These are phyloP conservation scores for Brassica hybrid DNA, from an alignment of 441 rosid species.

Conservation along the genomic window DNA sequence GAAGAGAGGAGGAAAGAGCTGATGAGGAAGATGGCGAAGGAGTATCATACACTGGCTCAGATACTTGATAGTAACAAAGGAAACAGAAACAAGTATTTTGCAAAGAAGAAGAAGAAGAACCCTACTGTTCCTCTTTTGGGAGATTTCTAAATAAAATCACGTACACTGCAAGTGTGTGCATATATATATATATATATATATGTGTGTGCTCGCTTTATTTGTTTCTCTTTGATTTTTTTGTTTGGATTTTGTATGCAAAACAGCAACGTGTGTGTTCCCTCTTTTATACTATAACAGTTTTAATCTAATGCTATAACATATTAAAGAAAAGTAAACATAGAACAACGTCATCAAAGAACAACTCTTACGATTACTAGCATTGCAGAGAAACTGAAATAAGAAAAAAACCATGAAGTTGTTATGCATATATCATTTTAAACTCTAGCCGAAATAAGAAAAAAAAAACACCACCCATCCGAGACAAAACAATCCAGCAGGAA, in stretches of 20 bases:
- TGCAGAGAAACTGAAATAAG: not conserved
- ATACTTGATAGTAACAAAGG: slow-evolving; percentile 54
- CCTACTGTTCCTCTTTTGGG: slow-evolving; percentile 80
- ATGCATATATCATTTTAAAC: too few relatives aligned
- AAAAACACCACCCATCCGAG: too few relatives aligned
- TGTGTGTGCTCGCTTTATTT: slow-evolving; percentile 13
- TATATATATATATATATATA: slow-evolving; percentile 7
- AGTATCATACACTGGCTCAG: slow-evolving; percentile 53
- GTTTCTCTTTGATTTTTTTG: slow-evolving; percentile 11
- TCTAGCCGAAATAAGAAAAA: not conserved
- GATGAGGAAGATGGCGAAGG: too few relatives aligned
- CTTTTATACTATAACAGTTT: not conserved
- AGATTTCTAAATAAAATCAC: slow-evolving; percentile 41
- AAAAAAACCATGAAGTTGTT: too few relatives aligned
- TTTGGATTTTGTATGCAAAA: slow-evolving; percentile 29
- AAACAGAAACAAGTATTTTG: slow-evolving; percentile 43
- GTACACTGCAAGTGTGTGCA: slow-evolving; percentile 15
- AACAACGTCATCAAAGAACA: not conserved
- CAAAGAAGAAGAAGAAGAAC: slow-evolving; percentile 59
- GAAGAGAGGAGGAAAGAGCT: too few relatives aligned
- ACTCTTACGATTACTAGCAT: not conserved
- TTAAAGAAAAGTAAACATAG: not conserved
- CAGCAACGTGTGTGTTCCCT: slow-evolving; percentile 8
- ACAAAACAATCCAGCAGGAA: too few relatives aligned
- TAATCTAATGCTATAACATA: not conserved